Base-by-base conservation (phyloP, 352 stramenopile genomes). In the Pythium periplocum region DNA sequence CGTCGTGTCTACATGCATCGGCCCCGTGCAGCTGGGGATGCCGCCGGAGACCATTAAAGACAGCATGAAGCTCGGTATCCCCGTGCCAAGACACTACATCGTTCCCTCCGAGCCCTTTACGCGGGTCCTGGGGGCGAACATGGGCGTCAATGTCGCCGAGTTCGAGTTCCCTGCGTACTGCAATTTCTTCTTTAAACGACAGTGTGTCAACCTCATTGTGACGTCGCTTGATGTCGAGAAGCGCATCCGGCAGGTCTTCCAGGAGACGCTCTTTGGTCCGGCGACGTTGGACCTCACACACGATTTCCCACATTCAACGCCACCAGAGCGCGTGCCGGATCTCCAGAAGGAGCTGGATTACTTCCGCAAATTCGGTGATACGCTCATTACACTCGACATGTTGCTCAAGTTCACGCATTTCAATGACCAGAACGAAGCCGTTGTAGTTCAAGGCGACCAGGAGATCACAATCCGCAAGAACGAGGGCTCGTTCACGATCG, bases 81-180 rank as follows among this genome's bases (percentile, higher is more conserved):
- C 78, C 9, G 87, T 98, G 37, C 95, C 95, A n/a, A 73, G 83
- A 5, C 89, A 98, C 53, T 98, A 97, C 64, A 96, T 98, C 53
- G 90, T 98, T 9, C 93, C 93, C 11, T 91, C 91, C 8, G 93
- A 98, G 64, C 79, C 90, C 26, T 98, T 98, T 68, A 97, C 90
- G 41, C 85, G 95, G 55, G 92, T 94, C 31, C 85, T 98, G 30
- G 95, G 95, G 11, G 87, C 89, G 8, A 96, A 96, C 43, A 86
- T 98, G 61, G 95, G 93, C 42, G 87, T 98, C 8, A 98, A 98
- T 64, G 78, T 98, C 12, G 93, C 93, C 17, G 95, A 98, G 64
- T 98, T 98, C 62, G 95, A 98, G 78, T 98, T 98, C 64, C 95
- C 95, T 5, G 94, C 90, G 4, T 98, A 98, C 60, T 98, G 96